phyloP scores from a whole-genome alignment of 805 yeast species.

The Clavispora asparagi region DNA sequence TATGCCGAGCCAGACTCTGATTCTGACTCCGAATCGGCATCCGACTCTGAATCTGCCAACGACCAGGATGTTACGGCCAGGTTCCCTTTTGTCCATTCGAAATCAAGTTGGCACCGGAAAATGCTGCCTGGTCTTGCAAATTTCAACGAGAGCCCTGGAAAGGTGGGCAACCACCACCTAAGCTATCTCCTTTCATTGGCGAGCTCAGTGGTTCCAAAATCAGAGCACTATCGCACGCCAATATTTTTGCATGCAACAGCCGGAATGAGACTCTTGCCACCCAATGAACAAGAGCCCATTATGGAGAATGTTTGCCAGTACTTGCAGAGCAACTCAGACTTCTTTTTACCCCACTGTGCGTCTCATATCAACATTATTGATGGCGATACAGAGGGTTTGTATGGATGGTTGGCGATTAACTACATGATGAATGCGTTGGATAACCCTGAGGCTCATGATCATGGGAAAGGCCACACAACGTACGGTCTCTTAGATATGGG shows the following conservation, averaged over 20 bases:
- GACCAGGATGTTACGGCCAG: conserved; percentile 2
- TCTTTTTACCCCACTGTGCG: conserved; percentile 56
- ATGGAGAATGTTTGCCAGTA: conserved; percentile 47
- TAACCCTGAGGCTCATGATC: conserved; percentile 30
- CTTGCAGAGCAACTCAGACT: conserved; percentile 41
- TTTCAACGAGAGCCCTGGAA: conserved; percentile 43
- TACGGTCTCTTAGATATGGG: conserved; percentile 61
- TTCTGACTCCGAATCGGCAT: conserved; percentile 4
- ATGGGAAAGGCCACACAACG: conserved; percentile 42
- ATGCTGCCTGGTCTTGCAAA: conserved; percentile 56
- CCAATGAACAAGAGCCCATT: conserved; percentile 44
- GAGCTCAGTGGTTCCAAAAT: conserved; percentile 49
- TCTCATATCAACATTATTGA: conserved; percentile 56
- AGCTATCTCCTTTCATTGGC: conserved; percentile 45
- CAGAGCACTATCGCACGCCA: conserved; percentile 61
- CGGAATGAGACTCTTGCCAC: conserved; percentile 56
- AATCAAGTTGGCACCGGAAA: conserved; percentile 45
- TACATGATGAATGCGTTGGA: conserved; percentile 46
- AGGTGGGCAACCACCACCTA: conserved; percentile 49
- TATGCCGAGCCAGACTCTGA: conserved; percentile 6
- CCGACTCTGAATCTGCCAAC: conserved; percentile 1
- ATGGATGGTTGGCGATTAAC: conserved; percentile 64
- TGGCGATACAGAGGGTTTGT: conserved; percentile 63
- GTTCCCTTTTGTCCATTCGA: conserved; percentile 27
- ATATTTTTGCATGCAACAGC: conserved; percentile 67